Conservation (phyloP, 2,329 filamentous ascomycete genomes). For the Lachnellula cervina region DNA sequence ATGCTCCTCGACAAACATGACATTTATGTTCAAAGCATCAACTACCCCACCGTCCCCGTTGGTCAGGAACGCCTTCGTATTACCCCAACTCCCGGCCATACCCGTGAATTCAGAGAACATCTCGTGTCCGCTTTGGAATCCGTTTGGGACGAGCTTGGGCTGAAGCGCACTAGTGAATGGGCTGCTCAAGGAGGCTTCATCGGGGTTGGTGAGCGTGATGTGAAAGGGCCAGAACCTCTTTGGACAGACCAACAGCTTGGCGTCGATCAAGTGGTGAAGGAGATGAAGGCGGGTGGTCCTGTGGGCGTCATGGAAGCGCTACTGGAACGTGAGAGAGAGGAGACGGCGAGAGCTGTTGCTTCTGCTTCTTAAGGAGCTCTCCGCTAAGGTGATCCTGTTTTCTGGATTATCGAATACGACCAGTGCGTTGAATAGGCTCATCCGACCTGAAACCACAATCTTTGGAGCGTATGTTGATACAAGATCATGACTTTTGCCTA, state of each 20-base stretch:
- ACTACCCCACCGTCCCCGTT: conserved; percentile 95
- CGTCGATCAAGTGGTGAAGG: conserved; percentile 59
- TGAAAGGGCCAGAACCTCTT: conserved; percentile 61
- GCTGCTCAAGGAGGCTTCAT: conserved; percentile 87
- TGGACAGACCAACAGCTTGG: conserved; percentile 91
- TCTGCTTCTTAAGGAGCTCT: conserved; percentile 30
- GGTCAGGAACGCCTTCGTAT: conserved; percentile 96
- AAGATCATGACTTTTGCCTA: not conserved
- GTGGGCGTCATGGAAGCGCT: conserved; percentile 52
- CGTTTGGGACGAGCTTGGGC: conserved; percentile 82
- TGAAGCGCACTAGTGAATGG: conserved; percentile 94
- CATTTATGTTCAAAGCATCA: conserved; percentile 98
- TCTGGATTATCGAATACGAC: not conserved
- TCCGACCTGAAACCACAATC: conserved; percentile 33
- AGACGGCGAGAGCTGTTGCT: conserved; percentile 30
- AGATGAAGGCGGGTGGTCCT: conserved; percentile 48
- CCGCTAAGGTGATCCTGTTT: not conserved
- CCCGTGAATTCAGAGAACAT: conserved; percentile 76
- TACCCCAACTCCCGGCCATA: conserved; percentile 91
- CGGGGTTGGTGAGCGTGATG: conserved; percentile 74
- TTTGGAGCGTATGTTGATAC: conserved; percentile 23
- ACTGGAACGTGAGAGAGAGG: conserved; percentile 49
- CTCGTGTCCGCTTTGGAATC: conserved; percentile 78
- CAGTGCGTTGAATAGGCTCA: conserved; percentile 22
- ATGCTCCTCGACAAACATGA: conserved; percentile 83